phyloP scores from a whole-genome alignment of 2,329 filamentous ascomycete genomes.

The Diaporthe nobilis region DNA sequence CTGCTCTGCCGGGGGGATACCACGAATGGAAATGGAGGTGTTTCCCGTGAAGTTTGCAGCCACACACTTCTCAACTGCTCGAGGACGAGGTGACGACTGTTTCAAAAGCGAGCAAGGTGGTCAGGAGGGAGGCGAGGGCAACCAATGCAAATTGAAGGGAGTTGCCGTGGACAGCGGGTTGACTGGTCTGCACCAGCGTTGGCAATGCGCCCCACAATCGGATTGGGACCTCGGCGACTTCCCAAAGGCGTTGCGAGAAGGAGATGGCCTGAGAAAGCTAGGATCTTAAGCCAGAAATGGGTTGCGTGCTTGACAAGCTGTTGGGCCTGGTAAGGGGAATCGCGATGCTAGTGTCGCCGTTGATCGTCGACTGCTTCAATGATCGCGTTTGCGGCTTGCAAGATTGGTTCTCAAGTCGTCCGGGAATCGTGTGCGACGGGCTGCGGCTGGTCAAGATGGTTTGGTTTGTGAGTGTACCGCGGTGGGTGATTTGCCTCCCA shows the following conservation, averaged over 20 bases:
- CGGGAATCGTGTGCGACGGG: neutral
- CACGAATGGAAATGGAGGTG: neutral
- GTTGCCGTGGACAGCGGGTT: neutral
- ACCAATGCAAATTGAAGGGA: neutral
- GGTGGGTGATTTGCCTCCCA: neutral
- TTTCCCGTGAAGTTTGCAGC: neutral
- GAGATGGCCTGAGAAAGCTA: neutral
- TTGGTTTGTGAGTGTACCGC: neutral
- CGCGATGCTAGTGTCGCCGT: neutral
- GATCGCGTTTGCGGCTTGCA: neutral
- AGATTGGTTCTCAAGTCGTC: neutral
- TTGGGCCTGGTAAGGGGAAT: neutral
- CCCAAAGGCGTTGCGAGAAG: neutral
- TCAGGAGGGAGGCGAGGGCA: neutral
- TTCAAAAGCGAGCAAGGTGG: neutral
- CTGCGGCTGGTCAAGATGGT: neutral
- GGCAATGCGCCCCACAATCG: constrained; percentile 12
- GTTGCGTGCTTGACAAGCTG: neutral
- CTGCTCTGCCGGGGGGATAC: neutral
- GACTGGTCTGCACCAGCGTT: neutral
- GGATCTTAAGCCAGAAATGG: neutral
- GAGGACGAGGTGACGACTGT: neutral
- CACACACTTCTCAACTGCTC: neutral
- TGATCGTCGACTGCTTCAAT: neutral
- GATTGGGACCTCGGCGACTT: neutral